Percentiles rank a stretch among this genome's conserved stretches.
Evolutionary conservation across 192 early-diverging fungal genomes (phyloP).

Genomic region (Endogone sp.): DNA sequence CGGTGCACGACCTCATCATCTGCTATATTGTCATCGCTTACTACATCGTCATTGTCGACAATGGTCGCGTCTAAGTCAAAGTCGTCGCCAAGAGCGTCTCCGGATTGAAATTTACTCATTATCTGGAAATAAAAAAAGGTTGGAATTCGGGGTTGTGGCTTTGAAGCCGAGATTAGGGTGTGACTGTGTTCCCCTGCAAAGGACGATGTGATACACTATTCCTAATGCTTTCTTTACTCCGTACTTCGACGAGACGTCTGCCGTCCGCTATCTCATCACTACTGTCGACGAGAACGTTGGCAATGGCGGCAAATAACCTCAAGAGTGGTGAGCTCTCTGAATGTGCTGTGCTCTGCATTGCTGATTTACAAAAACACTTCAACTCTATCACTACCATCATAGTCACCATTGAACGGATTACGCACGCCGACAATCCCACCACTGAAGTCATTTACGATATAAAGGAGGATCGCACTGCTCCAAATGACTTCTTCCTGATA

Average conservation of each 20-base stretch:
- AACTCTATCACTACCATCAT: background rate
- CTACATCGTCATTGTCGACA: constrained; percentile 19
- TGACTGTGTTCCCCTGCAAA: no score
- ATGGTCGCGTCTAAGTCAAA: constrained; percentile 39
- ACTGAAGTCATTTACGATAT: background rate
- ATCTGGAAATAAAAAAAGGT: background rate
- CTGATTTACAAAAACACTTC: no score
- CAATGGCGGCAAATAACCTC: background rate
- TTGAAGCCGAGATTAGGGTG: background rate
- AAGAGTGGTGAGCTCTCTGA: background rate
- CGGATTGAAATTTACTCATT: constrained; percentile 16
- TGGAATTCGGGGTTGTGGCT: background rate
- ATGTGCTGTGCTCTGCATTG: no score
- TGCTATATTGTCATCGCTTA: constrained; percentile 13
- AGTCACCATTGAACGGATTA: background rate
- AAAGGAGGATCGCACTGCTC: background rate
- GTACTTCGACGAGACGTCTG: background rate
- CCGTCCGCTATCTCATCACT: background rate
- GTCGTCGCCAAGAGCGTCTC: constrained; percentile 47
- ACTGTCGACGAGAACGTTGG: background rate
- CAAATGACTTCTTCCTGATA: background rate
- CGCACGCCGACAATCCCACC: background rate
- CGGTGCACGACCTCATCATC: constrained; percentile 28
- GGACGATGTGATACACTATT: no score
- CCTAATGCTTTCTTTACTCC: background rate